These are phyloP conservation scores for Xylaria longipes DNA, from an alignment of 495 filamentous ascomycete genomes.

Conservation along the genomic window DNA sequence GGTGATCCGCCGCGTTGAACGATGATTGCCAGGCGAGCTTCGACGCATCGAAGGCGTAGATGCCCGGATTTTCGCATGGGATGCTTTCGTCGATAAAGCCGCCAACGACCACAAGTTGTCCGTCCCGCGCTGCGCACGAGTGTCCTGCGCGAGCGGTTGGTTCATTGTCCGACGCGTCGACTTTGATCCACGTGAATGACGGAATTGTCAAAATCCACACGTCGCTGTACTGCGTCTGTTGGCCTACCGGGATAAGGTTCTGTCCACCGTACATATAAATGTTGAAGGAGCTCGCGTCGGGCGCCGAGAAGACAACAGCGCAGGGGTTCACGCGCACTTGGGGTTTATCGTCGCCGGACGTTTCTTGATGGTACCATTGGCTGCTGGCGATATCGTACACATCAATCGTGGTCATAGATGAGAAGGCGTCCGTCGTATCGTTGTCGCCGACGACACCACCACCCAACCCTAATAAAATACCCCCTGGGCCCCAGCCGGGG, in stretches of 20 bases:
- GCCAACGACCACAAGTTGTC: slow-evolving; percentile 74
- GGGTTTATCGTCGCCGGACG: slow-evolving; percentile 62
- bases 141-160: slow-evolving; percentile 72
- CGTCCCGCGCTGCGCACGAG: slow-evolving; percentile 70
- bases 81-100: slow-evolving; percentile 69
- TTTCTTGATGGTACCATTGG: slow-evolving; percentile 79
- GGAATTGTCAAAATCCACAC: slow-evolving; percentile 82
- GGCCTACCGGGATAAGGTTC: slow-evolving; percentile 57
- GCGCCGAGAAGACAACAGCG: slow-evolving; percentile 71
- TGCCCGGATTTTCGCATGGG: slow-evolving; percentile 70
- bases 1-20: slow-evolving; percentile 61
- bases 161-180: slow-evolving; percentile 57
- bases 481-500: slow-evolving; percentile 72
- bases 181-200: slow-evolving; percentile 74
- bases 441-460: slow-evolving; percentile 56
- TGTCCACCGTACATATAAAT: slow-evolving; percentile 81
- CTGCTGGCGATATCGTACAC: slow-evolving; percentile 78
- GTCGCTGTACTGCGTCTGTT: slow-evolving; percentile 68
- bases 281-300: slow-evolving; percentile 74
- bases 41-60: slow-evolving; percentile 72
- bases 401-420: slow-evolving; percentile 73
- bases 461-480: slow-evolving; percentile 72
- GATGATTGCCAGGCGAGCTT: slow-evolving; percentile 64
- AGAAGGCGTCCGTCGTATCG: slow-evolving; percentile 60
- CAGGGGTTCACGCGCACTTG: slow-evolving; percentile 75